These are phyloP conservation scores for Marasmius fiardii DNA, from an alignment of 1,284 basidiomycete species.

Conservation along the genomic window DNA sequence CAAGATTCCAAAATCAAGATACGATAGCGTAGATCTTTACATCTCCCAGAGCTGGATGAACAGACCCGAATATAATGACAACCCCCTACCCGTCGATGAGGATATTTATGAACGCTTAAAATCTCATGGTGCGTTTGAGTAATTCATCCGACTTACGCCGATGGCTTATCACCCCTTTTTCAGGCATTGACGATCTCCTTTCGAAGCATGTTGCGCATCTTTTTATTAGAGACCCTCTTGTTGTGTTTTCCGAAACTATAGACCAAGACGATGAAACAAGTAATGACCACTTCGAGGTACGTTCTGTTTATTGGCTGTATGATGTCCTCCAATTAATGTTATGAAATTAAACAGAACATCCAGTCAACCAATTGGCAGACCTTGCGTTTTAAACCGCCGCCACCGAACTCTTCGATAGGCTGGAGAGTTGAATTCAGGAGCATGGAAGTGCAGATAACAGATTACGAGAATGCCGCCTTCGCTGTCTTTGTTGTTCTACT, in stretches of 20 bases:
- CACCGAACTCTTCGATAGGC: slow-evolving; percentile 87
- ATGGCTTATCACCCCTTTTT: not conserved
- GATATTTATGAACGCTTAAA: slow-evolving; percentile 69
- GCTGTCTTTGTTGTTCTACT: slow-evolving; percentile 93
- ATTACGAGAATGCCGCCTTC: slow-evolving; percentile 99
- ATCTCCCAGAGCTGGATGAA: slow-evolving; percentile 87
- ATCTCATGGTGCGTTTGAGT: slow-evolving; percentile 57
- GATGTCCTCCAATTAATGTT: slow-evolving; percentile 6
- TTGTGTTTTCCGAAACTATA: slow-evolving; percentile 93
- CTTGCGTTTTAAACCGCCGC: slow-evolving; percentile 97
- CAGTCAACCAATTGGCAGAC: slow-evolving; percentile 99
- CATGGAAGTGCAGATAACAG: slow-evolving; percentile 99
- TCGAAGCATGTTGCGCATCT: slow-evolving; percentile 93
- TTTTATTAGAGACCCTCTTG: slow-evolving; percentile 97
- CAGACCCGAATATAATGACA: slow-evolving; percentile 93
- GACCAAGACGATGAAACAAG: slow-evolving; percentile 87
- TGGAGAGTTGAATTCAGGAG: slow-evolving; percentile 99
- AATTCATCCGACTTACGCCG: not conserved
- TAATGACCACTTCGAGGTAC: slow-evolving; percentile 95
- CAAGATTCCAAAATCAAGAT: slow-evolving; percentile 92
- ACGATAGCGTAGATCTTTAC: slow-evolving; percentile 95
- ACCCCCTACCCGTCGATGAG: slow-evolving; percentile 77
- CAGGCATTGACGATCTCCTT: slow-evolving; percentile 86
- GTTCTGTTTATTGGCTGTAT: slow-evolving; percentile 7
- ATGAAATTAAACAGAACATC: slow-evolving; percentile 67